Conservation (phyloP, 176 grass and related monocot species). For the Pharus latifolius region DNA sequence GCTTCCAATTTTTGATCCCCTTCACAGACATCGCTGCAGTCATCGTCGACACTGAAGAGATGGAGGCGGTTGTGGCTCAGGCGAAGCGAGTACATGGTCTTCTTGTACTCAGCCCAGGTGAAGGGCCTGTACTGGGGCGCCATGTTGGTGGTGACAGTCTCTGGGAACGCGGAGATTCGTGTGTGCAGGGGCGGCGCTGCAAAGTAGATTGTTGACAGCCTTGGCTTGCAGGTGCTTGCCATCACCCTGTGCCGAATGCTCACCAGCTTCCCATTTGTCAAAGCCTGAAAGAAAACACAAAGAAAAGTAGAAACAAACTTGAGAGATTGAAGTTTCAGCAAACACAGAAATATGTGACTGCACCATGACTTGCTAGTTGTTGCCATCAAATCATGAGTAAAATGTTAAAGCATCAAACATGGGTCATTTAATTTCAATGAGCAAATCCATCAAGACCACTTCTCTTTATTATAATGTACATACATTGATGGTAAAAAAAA, state of each 20-base stretch:
- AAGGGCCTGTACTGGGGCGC: constrained; percentile 51
- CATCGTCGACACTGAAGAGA: constrained; percentile 41
- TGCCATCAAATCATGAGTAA: background rate
- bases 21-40: background rate
- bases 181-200: constrained; percentile 50
- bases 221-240: constrained; percentile 53
- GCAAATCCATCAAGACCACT: too few species aligned
- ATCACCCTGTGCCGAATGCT: constrained; percentile 88
- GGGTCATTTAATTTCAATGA: background rate
- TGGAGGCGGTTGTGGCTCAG: constrained; percentile 81
- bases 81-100: constrained; percentile 79
- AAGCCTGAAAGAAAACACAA: constrained; percentile 32
- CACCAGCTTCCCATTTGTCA: constrained; percentile 79
- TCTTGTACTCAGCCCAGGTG: constrained; percentile 97
- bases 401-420: background rate
- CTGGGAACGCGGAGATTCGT: constrained; percentile 51
- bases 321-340: too few species aligned
- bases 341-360: background rate
- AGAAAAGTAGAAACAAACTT: background rate
- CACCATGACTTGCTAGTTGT: background rate
- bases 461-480: too few species aligned
- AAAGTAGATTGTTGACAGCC: constrained; percentile 87
- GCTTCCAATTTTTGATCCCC: constrained; percentile 24
- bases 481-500: too few species aligned
- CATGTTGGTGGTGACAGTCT: constrained; percentile 32